Base-by-base conservation (phyloP, 1,139 yeast genomes). In the Citeromyces hawaiiensis region DNA sequence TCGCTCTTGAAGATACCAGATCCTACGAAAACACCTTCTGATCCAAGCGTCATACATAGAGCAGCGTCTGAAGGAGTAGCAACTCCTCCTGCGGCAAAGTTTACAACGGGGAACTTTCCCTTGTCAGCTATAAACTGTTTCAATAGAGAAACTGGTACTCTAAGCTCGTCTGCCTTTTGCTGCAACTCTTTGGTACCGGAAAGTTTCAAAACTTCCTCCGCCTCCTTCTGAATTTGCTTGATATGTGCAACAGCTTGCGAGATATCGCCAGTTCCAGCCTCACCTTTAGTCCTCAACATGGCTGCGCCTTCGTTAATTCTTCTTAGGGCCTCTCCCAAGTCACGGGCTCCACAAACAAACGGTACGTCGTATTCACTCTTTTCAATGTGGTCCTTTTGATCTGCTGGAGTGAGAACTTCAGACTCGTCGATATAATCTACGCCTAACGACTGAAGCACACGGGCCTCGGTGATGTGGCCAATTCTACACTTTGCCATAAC, bases 41-140 rank as follows among this genome's bases (percentile, higher is more conserved):
- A 81, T n/a, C 94, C 94, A 51, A 83, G 66, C 60, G 83, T 88
- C 94, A 83, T 83, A 60, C 86, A 78, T 48, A 83, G 64, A 9
- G 94, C 94, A 36, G 94, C 94, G 58, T 83, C 94, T 2, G 91
- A 79, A 23, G 94, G 94, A 9, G 94, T 81, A 9, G 94, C 94
- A 40, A 83, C 81, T 47, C 94, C 94, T 39, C 94, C 94, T 36
- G 94, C 94, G 35, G 94, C 93, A 57, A 83, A 83, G 64, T 82
- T 83, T 42, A 83, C 94, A 38, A 83, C 94, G 1, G 91, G 91
- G 47, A 83, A 68, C 48, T 77, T 76, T 35, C 86, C 86, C 10
- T 63, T 60, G 48, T 64, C 61, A 38, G 67, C 69, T 39, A 77
- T 64, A 41, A 72, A 64, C 43, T 69, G 63, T 48, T 69, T 59